phyloP scores from a whole-genome alignment of 495 filamentous ascomycete species.

The Xylaria bambusicola region DNA sequence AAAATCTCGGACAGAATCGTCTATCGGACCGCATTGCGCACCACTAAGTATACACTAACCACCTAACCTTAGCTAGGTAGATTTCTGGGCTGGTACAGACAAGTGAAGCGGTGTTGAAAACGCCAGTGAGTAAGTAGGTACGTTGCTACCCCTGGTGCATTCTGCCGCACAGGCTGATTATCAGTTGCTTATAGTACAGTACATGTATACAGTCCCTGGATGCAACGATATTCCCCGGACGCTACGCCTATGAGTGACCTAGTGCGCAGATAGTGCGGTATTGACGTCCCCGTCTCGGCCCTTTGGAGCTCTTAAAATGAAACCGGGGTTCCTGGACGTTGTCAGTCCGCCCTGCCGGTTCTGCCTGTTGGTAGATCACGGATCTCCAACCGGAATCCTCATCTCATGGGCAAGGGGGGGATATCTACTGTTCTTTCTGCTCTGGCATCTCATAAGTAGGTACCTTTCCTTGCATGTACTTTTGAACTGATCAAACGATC shows the following conservation, averaged over 20 bases:
- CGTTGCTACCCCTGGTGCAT: not conserved
- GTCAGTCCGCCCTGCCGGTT: conserved; percentile 5
- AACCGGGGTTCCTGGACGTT: not conserved
- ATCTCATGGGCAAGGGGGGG: not conserved
- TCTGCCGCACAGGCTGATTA: not conserved
- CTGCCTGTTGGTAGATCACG: conserved; percentile 5
- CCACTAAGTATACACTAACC: too few relatives aligned
- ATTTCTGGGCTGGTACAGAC: too few relatives aligned
- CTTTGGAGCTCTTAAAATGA: not conserved
- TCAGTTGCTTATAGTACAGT: not conserved
- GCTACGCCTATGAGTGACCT: not conserved
- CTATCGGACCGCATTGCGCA: too few relatives aligned
- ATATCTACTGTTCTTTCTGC: too few relatives aligned
- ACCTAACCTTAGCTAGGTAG: too few relatives aligned
- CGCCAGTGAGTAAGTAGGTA: not conserved
- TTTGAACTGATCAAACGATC: too few relatives aligned
- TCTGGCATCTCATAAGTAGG: too few relatives aligned
- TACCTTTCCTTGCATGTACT: too few relatives aligned
- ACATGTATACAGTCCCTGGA: not conserved
- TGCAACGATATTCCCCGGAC: not conserved
- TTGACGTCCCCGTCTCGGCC: conserved; percentile 2
- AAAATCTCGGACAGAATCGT: too few relatives aligned
- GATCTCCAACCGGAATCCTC: not conserved
- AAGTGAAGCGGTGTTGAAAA: not conserved
- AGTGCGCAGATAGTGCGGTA: conserved; percentile 2